Evolutionary conservation across 2,329 filamentous ascomycete genomes (phyloP).

Genomic region (Fusarium lateritium): DNA sequence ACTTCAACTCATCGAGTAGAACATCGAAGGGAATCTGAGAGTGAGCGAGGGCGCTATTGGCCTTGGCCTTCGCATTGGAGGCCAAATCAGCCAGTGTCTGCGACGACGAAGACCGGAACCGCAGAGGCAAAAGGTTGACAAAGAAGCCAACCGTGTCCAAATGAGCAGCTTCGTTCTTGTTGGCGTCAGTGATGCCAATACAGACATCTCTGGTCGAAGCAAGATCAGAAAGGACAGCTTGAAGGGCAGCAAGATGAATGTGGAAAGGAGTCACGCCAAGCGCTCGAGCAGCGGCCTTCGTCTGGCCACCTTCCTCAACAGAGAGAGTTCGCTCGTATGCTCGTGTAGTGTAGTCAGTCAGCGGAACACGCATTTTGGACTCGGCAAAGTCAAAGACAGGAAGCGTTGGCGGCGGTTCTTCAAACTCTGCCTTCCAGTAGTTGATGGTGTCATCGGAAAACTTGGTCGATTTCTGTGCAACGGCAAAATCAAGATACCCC

Average conservation of each 20-base stretch:
- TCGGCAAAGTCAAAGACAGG: conserved; percentile 20
- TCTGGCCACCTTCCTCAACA: background rate
- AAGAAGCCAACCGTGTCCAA: conserved; percentile 24
- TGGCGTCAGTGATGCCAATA: conserved; percentile 29
- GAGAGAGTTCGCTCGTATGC: background rate
- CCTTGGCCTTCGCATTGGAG: background rate
- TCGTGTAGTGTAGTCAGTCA: conserved; percentile 9
- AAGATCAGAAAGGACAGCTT: conserved; percentile 16
- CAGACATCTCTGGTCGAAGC: conserved; percentile 13
- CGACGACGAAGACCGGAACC: background rate
- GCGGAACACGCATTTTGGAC: conserved; percentile 1
- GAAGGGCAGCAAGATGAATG: conserved; percentile 15
- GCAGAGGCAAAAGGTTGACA: conserved; percentile 22
- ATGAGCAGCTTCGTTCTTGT: conserved; percentile 13
- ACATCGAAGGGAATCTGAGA: conserved; percentile 13
- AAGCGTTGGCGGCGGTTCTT: conserved; percentile 2
- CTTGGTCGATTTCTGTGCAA: background rate
- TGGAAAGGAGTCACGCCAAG: conserved; percentile 24
- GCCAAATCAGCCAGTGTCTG: background rate
- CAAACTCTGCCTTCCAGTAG: conserved; percentile 24
- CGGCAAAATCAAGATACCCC: conserved; percentile 10
- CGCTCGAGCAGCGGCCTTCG: background rate
- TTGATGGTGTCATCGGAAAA: background rate
- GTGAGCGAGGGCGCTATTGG: conserved; percentile 1
- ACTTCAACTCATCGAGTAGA: conserved; percentile 12